Base-by-base conservation (phyloP, 139 green algal species). In the Closterium sp. region DNA sequence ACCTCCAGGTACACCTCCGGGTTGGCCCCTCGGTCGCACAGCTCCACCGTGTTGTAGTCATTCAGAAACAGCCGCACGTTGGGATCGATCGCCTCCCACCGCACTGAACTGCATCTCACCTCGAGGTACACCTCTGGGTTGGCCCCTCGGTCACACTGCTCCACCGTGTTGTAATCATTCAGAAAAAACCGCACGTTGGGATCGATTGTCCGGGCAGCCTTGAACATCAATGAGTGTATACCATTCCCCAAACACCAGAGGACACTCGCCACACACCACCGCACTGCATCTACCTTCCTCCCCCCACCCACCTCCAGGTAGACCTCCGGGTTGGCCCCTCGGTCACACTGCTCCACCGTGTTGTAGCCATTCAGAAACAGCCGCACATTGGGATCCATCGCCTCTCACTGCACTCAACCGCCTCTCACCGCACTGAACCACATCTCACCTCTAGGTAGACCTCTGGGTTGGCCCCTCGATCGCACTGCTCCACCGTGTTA, bases 401-500 rank as follows among this genome's bases (percentile, higher is more conserved):
- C 28, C 28, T 24, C 27, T 86, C 79, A n/a, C 27, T 17, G 24
- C 27, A n/a, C 79, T 86, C 0, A 9, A 30, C 17, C 11, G 24
- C 79, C 7, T n/a, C n/a, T n/a, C n/a, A n/a, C n/a, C n/a, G n/a
- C n/a, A n/a, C n/a, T n/a, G n/a, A n/a, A n/a, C n/a, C n/a, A n/a
- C n/a, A n/a, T 45, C 86, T 89, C 86, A 89, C 86, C 30, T 30
- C 29, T 11, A 89, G 86, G 88, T 91, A 91, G 2, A 31, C 27
- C 24, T 93, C 90, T 9, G 86, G 86, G 32, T 31, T 93, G 50
- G 90, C 85, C 24, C 79, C 28, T 62, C 13, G 29, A 7, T 94
- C 91, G 42, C 86, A 94, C 22, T 94, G 31, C 91, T 92, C 73
- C 31, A 94, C 38, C 17, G 93, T 45, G 86, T 94, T 94, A 32